These are phyloP conservation scores for Cystobasidium sp. DNA, from an alignment of 1,284 basidiomycete genomes.

Conservation along the genomic window DNA sequence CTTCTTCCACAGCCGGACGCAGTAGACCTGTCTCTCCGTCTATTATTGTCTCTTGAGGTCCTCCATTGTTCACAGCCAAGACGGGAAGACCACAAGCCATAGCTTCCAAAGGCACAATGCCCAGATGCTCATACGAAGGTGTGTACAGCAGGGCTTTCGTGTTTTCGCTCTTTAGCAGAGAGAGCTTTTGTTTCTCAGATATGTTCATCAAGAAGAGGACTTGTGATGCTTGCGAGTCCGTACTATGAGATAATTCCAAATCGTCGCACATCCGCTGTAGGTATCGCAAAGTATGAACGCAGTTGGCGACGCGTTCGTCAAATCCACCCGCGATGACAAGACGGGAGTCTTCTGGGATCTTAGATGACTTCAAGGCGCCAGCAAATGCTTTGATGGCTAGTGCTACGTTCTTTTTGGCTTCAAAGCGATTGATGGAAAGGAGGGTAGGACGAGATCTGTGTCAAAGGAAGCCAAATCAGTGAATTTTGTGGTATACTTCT, in stretches of 20 bases:
- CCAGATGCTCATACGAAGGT: slow-evolving; percentile 94
- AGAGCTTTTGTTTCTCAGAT: slow-evolving; percentile 73
- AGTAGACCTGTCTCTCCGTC: slow-evolving; percentile 69
- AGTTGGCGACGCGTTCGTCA: slow-evolving; percentile 72
- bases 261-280: slow-evolving; percentile 66
- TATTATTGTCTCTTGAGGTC: slow-evolving; percentile 86
- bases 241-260: slow-evolving; percentile 60
- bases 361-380: slow-evolving; percentile 29
- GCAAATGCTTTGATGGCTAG: slow-evolving; percentile 83
- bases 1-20: slow-evolving; percentile 64
- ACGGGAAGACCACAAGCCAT: slow-evolving; percentile 92
- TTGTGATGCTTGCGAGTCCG: slow-evolving; percentile 61
- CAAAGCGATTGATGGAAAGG: slow-evolving; percentile 91
- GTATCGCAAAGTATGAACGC: slow-evolving; percentile 66
- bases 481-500: not conserved
- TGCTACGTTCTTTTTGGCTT: slow-evolving; percentile 88
- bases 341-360: slow-evolving; percentile 57
- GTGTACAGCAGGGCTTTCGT: slow-evolving; percentile 86
- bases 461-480: too few relatives aligned
- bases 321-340: slow-evolving; percentile 78
- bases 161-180: slow-evolving; percentile 65
- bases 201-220: slow-evolving; percentile 86
- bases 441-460: slow-evolving; percentile 73
- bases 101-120: slow-evolving; percentile 92
- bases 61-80: slow-evolving; percentile 78